phyloP scores from a whole-genome alignment of 352 stramenopile species.

The Phytophthora crassamura region DNA sequence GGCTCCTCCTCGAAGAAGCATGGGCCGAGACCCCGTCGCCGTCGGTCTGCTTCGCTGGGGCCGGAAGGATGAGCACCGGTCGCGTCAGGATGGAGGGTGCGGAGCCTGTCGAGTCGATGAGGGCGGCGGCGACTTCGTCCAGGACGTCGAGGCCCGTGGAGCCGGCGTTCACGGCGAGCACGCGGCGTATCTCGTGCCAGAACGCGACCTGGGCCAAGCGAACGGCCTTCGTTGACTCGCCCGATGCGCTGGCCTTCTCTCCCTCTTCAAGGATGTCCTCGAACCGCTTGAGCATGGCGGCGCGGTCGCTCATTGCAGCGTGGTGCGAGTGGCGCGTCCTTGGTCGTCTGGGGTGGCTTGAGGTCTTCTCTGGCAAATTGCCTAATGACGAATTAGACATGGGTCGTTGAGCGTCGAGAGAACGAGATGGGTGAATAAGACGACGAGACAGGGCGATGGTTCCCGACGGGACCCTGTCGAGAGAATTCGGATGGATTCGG shows the following conservation, averaged over 20 bases:
- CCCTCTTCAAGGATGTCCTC: not conserved
- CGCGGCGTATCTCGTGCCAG: not conserved
- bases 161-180: not conserved
- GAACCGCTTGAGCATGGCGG: not conserved
- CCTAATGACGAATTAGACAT: too few species aligned
- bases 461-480: too few species aligned
- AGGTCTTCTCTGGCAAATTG: too few species aligned
- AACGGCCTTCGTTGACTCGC: not conserved
- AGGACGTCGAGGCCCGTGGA: not conserved
- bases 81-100: accelerated
- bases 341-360: too few species aligned
- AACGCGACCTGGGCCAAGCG: not conserved
- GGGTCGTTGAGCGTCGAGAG: too few species aligned
- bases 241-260: not conserved
- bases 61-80: not conserved
- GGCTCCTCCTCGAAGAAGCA: not conserved
- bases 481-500: too few species aligned
- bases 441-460: too few species aligned
- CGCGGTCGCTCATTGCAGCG: too few species aligned
- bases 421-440: too few species aligned
- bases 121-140: not conserved
- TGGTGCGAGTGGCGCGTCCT: too few species aligned
- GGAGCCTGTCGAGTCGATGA: not conserved
- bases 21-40: not conserved
- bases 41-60: not conserved